These are phyloP conservation scores for Botrytis squamosa DNA, from an alignment of 2,329 filamentous ascomycete species.

Conservation along the genomic window DNA sequence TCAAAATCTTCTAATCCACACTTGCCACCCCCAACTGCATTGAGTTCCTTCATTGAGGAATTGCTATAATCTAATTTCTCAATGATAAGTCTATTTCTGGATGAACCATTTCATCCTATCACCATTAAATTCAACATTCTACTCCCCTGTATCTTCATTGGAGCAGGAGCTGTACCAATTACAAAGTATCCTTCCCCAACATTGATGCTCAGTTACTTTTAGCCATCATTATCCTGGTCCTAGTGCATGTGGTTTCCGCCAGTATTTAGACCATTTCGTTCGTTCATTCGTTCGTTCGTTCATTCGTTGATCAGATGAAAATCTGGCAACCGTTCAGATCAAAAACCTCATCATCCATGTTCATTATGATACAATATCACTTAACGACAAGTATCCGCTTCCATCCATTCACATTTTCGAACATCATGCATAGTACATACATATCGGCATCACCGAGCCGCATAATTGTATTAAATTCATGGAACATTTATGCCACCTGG, in stretches of 20 bases:
- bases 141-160: not conserved
- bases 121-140: not conserved
- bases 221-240: not conserved
- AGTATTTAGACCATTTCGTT: not conserved
- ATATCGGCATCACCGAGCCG: slow-evolving; percentile 15
- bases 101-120: not conserved
- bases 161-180: not conserved
- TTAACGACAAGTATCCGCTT: not conserved
- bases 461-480: not conserved
- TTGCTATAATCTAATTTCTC: not conserved
- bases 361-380: slow-evolving; percentile 2
- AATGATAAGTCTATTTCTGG: not conserved
- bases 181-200: not conserved
- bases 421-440: not conserved
- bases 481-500: not conserved
- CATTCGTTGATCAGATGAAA: not conserved
- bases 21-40: not conserved
- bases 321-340: not conserved
- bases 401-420: not conserved
- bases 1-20: not conserved
- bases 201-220: not conserved
- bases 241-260: not conserved
- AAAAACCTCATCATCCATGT: not conserved
- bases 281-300: not conserved
- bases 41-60: not conserved